Evolutionary conservation across 768 basidiomycete genomes (phyloP).

Genomic region (Bullera alba): DNA sequence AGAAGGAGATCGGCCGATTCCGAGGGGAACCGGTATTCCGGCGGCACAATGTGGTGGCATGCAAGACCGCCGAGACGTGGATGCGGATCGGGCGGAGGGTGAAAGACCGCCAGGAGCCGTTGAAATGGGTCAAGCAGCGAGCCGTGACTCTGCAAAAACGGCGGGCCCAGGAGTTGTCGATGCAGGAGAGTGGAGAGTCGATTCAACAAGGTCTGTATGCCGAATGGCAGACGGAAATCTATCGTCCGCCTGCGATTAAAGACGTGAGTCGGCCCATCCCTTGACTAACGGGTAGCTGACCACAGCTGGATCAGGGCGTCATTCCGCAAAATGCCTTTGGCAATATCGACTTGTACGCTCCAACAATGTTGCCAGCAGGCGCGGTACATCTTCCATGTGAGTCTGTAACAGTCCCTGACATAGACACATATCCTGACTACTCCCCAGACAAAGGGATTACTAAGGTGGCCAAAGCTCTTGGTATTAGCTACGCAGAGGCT

Average conservation of each 20-base stretch:
- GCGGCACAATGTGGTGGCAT: slow-evolving; percentile 68
- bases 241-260: slow-evolving; percentile 68
- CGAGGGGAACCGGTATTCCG: slow-evolving; percentile 87
- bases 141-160: slow-evolving; percentile 70
- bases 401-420: too few species aligned
- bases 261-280: slow-evolving; percentile 63
- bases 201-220: slow-evolving; percentile 84
- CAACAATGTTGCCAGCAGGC: slow-evolving; percentile 86
- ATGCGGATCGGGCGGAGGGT: slow-evolving; percentile 75
- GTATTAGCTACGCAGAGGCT: slow-evolving; percentile 87
- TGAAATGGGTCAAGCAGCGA: slow-evolving; percentile 82
- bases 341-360: slow-evolving; percentile 91
- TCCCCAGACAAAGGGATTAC: slow-evolving; percentile 69
- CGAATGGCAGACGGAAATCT: slow-evolving; percentile 73
- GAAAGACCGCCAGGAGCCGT: slow-evolving; percentile 66
- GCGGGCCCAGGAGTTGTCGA: slow-evolving; percentile 63
- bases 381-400: slow-evolving; percentile 83
- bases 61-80: slow-evolving; percentile 93
- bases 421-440: background rate
- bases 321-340: slow-evolving; percentile 94
- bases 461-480: slow-evolving; percentile 79
- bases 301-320: slow-evolving; percentile 62
- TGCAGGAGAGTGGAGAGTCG: slow-evolving; percentile 52
- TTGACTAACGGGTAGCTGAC: too few species aligned
- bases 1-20: slow-evolving; percentile 74